Evolutionary conservation across 2,329 filamentous ascomycete genomes (phyloP), one percentile per base, ranked within the genome.

Genomic region (Fusarium penzigii): DNA sequence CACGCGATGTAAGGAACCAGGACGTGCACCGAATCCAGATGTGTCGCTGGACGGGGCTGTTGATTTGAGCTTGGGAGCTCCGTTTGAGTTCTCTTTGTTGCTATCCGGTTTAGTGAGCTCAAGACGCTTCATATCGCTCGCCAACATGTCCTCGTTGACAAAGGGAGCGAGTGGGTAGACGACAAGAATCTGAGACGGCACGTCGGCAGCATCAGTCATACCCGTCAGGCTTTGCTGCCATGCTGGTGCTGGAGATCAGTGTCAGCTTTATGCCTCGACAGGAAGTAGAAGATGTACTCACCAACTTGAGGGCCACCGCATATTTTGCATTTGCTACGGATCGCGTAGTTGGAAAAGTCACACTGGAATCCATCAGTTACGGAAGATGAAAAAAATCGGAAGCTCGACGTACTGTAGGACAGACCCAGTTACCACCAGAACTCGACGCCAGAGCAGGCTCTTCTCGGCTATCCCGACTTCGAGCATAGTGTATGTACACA

Each of bases 121-220:
- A 5, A 95, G 78, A 59, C 89, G 90, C 62, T 84, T 83, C 45
- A 91, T 83, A 20, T 89, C 90, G 51, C 83, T 85, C 1, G 86
- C 87, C 10, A 95, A 76, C 44, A 89, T 75, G 49, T 88, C 84
- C 69, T 93, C 90, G 7, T 80, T 88, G 6, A 90, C 83, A 13
- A 87, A 86, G 1, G 82, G 73, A 32, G 90, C 84, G 7, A 95
- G 74, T 8, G 86, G 86, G 53, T 89, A 85, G 20, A 94, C 77
- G 5, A 94, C 82, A 17, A 94, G 73, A 59, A 92, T 91, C 59
- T 92, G 89, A 1, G 89, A 91, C 1, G 86, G 82, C 0, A 80
- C 70, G 51, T 86, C 70, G 46, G 76, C 72, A 20, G 77, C 75
- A 62, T 81, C 78, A 16, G 75, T 77, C 48, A 74, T 72, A 29